phyloP scores from a whole-genome alignment of 139 green algal species.

The Nannochloris sp. region DNA sequence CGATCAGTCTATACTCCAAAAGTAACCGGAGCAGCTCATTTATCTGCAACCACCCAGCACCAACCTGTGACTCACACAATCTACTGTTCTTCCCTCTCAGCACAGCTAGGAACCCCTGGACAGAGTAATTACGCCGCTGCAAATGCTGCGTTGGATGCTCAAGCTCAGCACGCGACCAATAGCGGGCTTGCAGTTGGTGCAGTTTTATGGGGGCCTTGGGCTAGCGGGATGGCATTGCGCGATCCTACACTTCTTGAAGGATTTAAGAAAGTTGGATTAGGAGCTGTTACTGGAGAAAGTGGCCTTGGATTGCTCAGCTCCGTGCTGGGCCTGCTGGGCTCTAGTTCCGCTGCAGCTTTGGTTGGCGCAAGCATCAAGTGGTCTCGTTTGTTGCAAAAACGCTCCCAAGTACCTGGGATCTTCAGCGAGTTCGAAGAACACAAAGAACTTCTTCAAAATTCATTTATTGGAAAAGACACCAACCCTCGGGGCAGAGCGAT shows the following conservation, averaged over 20 bases:
- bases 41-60: background rate
- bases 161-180: background rate
- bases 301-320: background rate
- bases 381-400: background rate
- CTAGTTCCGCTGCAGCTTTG: background rate
- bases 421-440: background rate
- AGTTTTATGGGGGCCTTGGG: slow-evolving; percentile 25
- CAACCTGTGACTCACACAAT: background rate
- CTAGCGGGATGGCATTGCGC: slow-evolving; percentile 15
- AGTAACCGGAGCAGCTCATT: background rate
- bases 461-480: too few species aligned
- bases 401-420: background rate
- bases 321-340: background rate
- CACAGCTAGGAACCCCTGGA: slow-evolving; percentile 37
- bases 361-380: background rate
- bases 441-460: too few species aligned
- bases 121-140: slow-evolving; percentile 60
- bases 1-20: slow-evolving; percentile 29
- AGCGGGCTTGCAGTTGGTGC: slow-evolving; percentile 10
- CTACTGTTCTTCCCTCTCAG: slow-evolving; percentile 45
- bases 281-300: background rate
- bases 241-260: slow-evolving; percentile 1
- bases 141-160: slow-evolving; percentile 60
- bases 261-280: slow-evolving; percentile 15
- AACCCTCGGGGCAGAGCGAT: background rate